Evolutionary conservation across 495 filamentous ascomycete species (phyloP), one percentile per base, ranked within the genome.

Genomic region (Letharia columbiana): DNA sequence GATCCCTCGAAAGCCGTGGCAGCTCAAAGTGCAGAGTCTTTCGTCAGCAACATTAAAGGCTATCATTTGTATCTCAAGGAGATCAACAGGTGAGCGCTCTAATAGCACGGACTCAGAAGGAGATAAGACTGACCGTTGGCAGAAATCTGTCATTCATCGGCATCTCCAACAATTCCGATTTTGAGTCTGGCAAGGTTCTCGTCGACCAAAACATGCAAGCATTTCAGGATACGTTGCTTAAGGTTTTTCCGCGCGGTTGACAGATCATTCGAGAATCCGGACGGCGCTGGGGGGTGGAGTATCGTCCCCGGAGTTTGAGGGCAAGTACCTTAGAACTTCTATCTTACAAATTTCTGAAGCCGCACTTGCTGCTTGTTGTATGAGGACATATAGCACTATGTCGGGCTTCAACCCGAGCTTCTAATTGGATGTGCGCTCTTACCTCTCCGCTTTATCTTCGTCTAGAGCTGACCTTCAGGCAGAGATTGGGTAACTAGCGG

Each of bases 41-140:
- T 65, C 18, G 69, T 73, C 42, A 64, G 47, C 35, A 67, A 63
- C 31, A 59, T 71, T 59, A 66, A 69, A 47, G 69, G 87, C n/a
- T 88, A 86, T 62, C 86, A 89, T 69, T 89, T 97, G 47, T 92
- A 96, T 77, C 77, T 96, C 67, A 80, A 91, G 70, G 92, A 96
- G 79, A 92, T 97, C 72, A 92, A 96, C 74, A 91, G 91, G 82
- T 96, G 83, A 65, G 83, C 71, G 11, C 42, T 47, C 5, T 17
- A 6, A 17, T 23, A 15, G 7, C 28, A 54, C 11, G 10, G 23
- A 28, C 4, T 37, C 0, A 2, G 3, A 1, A 5, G 23, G 39
- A 9, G 13, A 31, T 10, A 17, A n/a, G 17, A 59, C 64, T 71
- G 31, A 72, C 23, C 8, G 12, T 23, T 60, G 5, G 4, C 44